Evolutionary conservation across 306 rosid genomes (phyloP).

Genomic region (Gynostemma pentaphyllum): DNA sequence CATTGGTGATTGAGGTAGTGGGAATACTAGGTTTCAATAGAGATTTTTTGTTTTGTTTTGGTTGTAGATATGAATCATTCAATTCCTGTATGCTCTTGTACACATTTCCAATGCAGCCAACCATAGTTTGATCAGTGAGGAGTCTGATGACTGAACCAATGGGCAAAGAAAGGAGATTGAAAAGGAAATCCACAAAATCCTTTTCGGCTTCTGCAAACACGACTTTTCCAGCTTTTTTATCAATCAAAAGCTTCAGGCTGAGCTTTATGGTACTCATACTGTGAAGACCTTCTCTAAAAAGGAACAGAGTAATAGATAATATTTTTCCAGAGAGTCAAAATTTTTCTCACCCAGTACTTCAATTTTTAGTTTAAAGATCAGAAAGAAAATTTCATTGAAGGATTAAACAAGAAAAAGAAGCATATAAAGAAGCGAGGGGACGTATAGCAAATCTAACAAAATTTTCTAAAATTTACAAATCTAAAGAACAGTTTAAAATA

Average conservation of each 20-base stretch:
- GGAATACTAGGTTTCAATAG: conserved; percentile 14
- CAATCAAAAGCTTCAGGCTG: conserved; percentile 25
- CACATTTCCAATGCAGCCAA: conserved; percentile 29
- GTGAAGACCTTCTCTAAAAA: no score
- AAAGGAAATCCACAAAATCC: conserved; percentile 29
- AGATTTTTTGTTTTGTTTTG: conserved; percentile 10
- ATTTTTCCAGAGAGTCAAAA: no score
- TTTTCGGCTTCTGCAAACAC: conserved; percentile 45
- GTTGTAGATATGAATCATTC: conserved; percentile 19
- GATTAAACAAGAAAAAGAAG: no score
- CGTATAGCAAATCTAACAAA: no score
- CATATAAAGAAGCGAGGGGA: no score
- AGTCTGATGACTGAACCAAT: conserved; percentile 12
- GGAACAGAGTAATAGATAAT: no score
- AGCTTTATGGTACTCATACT: no score
- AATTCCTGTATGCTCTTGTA: conserved; percentile 31
- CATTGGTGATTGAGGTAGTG: background rate
- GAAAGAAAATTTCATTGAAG: no score
- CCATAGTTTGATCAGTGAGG: conserved; percentile 18
- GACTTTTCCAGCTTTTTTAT: conserved; percentile 17
- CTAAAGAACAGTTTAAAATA: no score
- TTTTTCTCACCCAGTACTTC: no score
- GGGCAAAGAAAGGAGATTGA: conserved; percentile 27
- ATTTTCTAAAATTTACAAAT: no score
- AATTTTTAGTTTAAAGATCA: no score